Conservation (phyloP, 371 early-diverging fungal species). For the Thermomucor indicae-seudaticae region DNA sequence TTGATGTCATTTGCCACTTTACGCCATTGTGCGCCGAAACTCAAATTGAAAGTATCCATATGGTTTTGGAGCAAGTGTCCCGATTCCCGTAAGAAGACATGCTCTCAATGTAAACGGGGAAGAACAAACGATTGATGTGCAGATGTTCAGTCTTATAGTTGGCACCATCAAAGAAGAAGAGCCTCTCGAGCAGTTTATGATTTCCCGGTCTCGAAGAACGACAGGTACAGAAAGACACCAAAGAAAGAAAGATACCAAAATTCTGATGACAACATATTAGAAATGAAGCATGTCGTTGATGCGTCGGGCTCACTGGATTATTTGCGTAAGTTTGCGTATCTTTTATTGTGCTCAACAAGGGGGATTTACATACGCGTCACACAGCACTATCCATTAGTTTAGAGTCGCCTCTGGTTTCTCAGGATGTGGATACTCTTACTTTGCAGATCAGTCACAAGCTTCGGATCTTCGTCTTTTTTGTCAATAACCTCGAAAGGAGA, state of each 20-base stretch:
- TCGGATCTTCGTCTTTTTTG: slow-evolving; percentile 11
- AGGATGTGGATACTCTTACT: slow-evolving; percentile 6
- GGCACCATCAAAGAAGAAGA: slow-evolving; percentile 4
- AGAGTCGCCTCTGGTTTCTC: no score
- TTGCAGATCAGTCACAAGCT: slow-evolving; percentile 14
- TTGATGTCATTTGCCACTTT: slow-evolving; percentile 15
- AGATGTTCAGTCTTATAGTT: no score
- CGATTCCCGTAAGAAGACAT: slow-evolving; percentile 24
- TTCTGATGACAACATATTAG: neutral
- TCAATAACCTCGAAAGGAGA: neutral
- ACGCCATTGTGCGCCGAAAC: slow-evolving; percentile 11
- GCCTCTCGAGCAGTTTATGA: neutral
- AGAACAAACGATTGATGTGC: neutral
- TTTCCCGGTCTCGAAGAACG: slow-evolving; percentile 2
- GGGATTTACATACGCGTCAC: no score
- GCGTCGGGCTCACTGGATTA: no score
- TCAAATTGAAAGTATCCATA: slow-evolving; percentile 7
- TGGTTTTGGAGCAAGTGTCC: slow-evolving; percentile 25
- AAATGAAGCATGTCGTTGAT: slow-evolving; percentile 1
- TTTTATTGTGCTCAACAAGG: no score
- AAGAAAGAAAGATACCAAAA: neutral
- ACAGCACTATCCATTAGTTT: no score
- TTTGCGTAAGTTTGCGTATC: no score
- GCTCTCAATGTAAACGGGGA: neutral
- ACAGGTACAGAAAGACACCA: neutral